Conservation (phyloP, 257 asterid species). For the Solanum verrucosum region DNA sequence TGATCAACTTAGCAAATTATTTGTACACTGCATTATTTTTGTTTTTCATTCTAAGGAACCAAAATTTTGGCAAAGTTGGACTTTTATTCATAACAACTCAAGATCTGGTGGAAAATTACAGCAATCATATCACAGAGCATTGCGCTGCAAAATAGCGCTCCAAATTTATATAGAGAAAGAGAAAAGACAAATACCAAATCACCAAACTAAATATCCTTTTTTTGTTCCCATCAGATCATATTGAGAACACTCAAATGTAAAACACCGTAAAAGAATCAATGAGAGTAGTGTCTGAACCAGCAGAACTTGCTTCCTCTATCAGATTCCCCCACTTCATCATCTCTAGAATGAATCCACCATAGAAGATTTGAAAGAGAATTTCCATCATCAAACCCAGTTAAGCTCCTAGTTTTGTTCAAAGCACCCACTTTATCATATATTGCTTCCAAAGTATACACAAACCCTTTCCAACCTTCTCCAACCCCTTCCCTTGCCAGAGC, state of each 20-base stretch:
- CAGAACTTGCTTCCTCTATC: slow-evolving; percentile 35
- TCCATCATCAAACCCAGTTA: slow-evolving; percentile 76
- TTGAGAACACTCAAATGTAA: background rate
- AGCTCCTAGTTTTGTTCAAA: slow-evolving; percentile 29
- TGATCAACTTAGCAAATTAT: background rate
- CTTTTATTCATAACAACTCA: background rate
- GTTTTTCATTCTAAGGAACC: background rate
- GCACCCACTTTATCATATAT: slow-evolving; percentile 55
- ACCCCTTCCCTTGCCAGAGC: slow-evolving; percentile 76
- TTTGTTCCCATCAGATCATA: background rate
- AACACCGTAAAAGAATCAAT: slow-evolving; percentile 13
- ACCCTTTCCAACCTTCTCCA: slow-evolving; percentile 97
- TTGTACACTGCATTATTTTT: background rate
- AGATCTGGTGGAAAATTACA: background rate
- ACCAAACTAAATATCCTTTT: background rate
- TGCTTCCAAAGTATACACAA: slow-evolving; percentile 67
- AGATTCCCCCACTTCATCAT: slow-evolving; percentile 17
- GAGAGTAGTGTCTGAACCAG: slow-evolving; percentile 71
- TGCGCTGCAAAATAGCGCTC: background rate
- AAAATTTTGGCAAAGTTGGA: background rate
- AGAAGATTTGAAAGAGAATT: slow-evolving; percentile 66
- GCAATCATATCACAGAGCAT: background rate
- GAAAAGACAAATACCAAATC: background rate
- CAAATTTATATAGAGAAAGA: background rate
- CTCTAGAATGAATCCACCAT: slow-evolving; percentile 91